Evolutionary conservation across 2,329 filamentous ascomycete genomes (phyloP).

Genomic region (Sporothrix inflata): DNA sequence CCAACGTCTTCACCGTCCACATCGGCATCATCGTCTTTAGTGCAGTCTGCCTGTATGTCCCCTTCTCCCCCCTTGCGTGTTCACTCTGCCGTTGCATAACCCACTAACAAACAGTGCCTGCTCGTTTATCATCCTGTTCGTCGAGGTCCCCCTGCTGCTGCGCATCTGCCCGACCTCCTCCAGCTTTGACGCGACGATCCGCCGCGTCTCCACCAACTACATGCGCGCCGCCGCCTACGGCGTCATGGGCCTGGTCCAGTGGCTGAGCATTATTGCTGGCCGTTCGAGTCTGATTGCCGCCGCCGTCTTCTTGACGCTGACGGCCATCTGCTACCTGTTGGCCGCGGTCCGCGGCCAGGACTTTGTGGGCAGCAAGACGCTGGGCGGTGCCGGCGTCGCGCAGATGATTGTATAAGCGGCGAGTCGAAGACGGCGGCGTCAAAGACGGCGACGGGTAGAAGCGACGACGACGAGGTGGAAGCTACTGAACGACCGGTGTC

Average conservation of each 20-base stretch:
- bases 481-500: not conserved
- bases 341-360: conserved; percentile 81
- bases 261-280: conserved; percentile 70
- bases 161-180: conserved; percentile 96
- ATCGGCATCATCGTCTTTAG: conserved; percentile 55
- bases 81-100: not conserved
- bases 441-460: not conserved
- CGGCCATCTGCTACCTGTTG: conserved; percentile 77
- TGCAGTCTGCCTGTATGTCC: conserved; percentile 57
- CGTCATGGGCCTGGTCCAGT: conserved; percentile 81
- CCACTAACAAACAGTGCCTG: conserved; percentile 57
- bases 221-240: conserved; percentile 89
- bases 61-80: not conserved
- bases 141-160: conserved; percentile 90
- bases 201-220: conserved; percentile 92
- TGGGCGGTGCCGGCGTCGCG: conserved; percentile 89
- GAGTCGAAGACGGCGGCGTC: not conserved
- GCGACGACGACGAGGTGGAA: not conserved
- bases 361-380: conserved; percentile 91
- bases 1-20: conserved; percentile 64
- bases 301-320: conserved; percentile 77
- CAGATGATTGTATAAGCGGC: conserved; percentile 81
- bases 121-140: conserved; percentile 75
- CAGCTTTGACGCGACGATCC: conserved; percentile 86
- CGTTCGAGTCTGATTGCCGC: conserved; percentile 81